Base-by-base conservation (phyloP, 2,329 filamentous ascomycete genomes). In the Boeremia lycopersici region DNA sequence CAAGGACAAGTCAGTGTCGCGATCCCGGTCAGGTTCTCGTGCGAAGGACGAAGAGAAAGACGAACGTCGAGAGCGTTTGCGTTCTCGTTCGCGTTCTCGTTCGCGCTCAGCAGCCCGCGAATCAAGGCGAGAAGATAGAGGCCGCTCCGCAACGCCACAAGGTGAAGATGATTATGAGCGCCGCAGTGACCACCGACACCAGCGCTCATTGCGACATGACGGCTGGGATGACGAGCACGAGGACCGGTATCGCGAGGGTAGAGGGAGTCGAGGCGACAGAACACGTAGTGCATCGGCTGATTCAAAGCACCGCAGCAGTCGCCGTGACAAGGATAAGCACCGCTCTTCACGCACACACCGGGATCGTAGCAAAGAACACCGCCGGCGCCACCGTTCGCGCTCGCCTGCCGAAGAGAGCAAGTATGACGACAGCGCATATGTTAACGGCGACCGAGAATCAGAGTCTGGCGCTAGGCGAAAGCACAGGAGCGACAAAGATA, bases 221-320 rank as follows among this genome's bases (percentile, higher is more conserved):
- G 72, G 73, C 6, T 72, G 74, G 4, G 74, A 76, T 12, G 77
- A 60, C 76, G 79, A 69, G 17, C 56, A 70, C 11, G 68, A 72
- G 29, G 65, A 66, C n/a, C 60, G 63, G 2, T 41, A 62, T 42
- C 67, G 65, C 17, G 71, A 74, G 11, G 82, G 86, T 42, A 82
- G 83, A 45, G 86, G 87, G 0, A 66, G 63, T 36, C 68, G 68
- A 28, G 70, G 67, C 15, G 82, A 86, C 42, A 81, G 84, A 42
- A 86, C 88, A 0, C 82, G 88, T 53, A 90, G 89, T 5, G 81
- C 81, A 5, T 91, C 89, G 2, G 84, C 83, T 1, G 84, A 85
- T 9, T 75, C 75, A 33, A 84, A 82, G 60, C 84, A 86, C 63
- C 84, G 85, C 57, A 86, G 85, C 58, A 86, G 85, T 62, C 86